Evolutionary conservation across 768 basidiomycete genomes (phyloP), one percentile per base, ranked within the genome.

Genomic region (Phaeotremella fagi): DNA sequence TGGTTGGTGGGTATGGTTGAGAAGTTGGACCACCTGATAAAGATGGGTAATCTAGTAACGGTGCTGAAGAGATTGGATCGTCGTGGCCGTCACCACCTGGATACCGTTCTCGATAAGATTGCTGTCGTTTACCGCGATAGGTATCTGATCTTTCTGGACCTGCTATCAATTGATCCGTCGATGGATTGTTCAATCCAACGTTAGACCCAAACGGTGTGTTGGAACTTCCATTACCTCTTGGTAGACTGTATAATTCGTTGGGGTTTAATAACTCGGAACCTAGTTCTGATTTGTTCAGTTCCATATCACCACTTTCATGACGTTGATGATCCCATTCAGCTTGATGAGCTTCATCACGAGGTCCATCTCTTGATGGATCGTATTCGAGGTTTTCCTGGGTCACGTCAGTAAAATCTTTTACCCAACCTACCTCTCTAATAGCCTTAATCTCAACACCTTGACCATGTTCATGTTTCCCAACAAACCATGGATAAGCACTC

Each of bases 291-390:
- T 66, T 66, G 16, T 48, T 52, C 18, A 48, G 52, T 25, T 20
- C 35, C 67, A 74, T 69, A 23, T 70, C 61, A 14, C 72, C 70
- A 6, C 75, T 73, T 3, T 66, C 80, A 60, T 90, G 78, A 0
- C 88, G 90, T 6, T 84, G 82, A 41, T 80, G 79, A 61, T 95
- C 91, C 89, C 88, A 94, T 63, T 92, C 89, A 44, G 84, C 69
- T 72, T 94, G 51, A 49, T 65, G 59, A 18, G 60, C 56, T 15
- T 57, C 68, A 45, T 64, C 66, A n/a, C 51, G 52, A 24, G 60
- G 55, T 37, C 66, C 68, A 48, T 72, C 71, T n/a, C 61, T 57
- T 2, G 41, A 42, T 2, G 70, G 72, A 52, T 77, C 74, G 64
- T 71, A 75, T n/a, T 72, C 67, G 37, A 77, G 64, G 53, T 75